phyloP scores from a whole-genome alignment of 2,329 filamentous ascomycete species.

The Sordariomycetes sp. region DNA sequence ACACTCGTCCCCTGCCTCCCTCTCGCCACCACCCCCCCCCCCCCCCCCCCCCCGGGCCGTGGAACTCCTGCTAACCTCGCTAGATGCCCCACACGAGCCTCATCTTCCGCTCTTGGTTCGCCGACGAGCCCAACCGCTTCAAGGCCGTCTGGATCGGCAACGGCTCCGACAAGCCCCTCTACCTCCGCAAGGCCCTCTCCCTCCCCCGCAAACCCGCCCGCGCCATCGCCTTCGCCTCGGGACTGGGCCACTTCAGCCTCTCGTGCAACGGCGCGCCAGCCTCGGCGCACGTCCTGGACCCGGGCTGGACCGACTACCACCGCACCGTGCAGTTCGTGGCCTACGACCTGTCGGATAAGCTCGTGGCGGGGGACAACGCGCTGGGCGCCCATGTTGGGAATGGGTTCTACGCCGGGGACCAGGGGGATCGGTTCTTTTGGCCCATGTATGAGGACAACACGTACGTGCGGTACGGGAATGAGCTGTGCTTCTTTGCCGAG shows the following conservation, averaged over 20 bases:
- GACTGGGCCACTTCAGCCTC: conserved; percentile 24
- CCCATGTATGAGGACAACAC: conserved; percentile 27
- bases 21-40: too few relatives aligned
- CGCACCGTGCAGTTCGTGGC: conserved; percentile 25
- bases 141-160: conserved; percentile 25
- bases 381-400: conserved; percentile 26
- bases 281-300: conserved; percentile 20
- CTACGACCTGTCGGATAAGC: conserved; percentile 23
- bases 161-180: conserved; percentile 23
- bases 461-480: conserved; percentile 21
- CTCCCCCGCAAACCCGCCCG: conserved; percentile 7
- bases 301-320: conserved; percentile 25
- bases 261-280: conserved; percentile 18
- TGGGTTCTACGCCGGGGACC: conserved; percentile 29
- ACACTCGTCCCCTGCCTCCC: neutral
- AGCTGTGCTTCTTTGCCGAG: conserved; percentile 25
- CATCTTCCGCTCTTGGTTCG: conserved; percentile 26
- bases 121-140: conserved; percentile 22
- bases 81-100: conserved; percentile 24
- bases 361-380: conserved; percentile 19
- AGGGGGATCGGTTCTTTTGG: conserved; percentile 27
- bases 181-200: conserved; percentile 19
- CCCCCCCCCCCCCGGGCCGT: too few relatives aligned
- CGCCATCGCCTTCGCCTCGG: conserved; percentile 19
- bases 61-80: neutral